Conservation (phyloP, 2,329 filamentous ascomycete species). For the Aspergillus thermomutatus region DNA sequence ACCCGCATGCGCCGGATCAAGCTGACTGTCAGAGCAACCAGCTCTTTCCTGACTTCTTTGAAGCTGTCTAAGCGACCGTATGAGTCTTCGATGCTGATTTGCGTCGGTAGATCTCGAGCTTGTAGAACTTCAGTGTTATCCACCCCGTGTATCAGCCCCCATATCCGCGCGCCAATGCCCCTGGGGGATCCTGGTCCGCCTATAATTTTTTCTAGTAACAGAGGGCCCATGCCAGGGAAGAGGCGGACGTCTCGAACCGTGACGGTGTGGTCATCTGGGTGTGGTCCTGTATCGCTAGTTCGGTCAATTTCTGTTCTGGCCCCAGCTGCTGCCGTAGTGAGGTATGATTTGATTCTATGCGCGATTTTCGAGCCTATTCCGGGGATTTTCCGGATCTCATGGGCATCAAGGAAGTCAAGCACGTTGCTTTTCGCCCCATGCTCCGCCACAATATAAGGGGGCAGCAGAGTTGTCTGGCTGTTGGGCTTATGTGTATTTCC, state of each 20-base stretch:
- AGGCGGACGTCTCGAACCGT: slow-evolving; percentile 64
- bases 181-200: slow-evolving; percentile 66
- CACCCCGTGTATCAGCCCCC: slow-evolving; percentile 75
- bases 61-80: slow-evolving; percentile 69
- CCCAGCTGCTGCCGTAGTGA: not conserved
- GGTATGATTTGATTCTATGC: slow-evolving; percentile 52
- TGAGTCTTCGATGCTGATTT: slow-evolving; percentile 94
- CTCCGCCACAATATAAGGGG: slow-evolving; percentile 50
- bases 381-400: slow-evolving; percentile 76
- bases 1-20: slow-evolving; percentile 73
- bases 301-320: not conserved
- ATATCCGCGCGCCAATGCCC: slow-evolving; percentile 69
- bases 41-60: slow-evolving; percentile 62
- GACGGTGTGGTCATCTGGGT: slow-evolving; percentile 50
- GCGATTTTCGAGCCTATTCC: slow-evolving; percentile 81
- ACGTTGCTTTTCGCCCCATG: slow-evolving; percentile 48
- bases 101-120: slow-evolving; percentile 69
- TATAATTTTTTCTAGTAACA: slow-evolving; percentile 65
- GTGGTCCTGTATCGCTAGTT: not conserved
- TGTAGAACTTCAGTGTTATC: slow-evolving; percentile 72
- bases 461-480: slow-evolving; percentile 78
- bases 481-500: slow-evolving; percentile 83
- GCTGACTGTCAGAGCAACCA: slow-evolving; percentile 65
- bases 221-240: slow-evolving; percentile 60
- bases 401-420: slow-evolving; percentile 67